A percentile compares a stretch with the other conserved stretches of the same genome.
Evolutionary conservation across 306 rosid species (phyloP).

Genomic region (Trifolium repens): DNA sequence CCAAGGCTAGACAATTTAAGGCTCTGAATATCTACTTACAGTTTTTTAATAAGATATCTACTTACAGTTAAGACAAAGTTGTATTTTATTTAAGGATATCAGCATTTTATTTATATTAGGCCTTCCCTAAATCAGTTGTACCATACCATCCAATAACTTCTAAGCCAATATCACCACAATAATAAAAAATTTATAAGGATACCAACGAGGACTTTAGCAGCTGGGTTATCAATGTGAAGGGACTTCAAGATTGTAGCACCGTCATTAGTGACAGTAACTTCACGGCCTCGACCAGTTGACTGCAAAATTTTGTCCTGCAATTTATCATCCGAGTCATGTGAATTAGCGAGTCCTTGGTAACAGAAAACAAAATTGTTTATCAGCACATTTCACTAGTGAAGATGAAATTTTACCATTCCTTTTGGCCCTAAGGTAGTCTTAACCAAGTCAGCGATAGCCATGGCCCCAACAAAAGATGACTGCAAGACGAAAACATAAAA

Average conservation of each 20-base stretch:
- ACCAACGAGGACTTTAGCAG: slow-evolving; percentile 99
- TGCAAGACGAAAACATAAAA: slow-evolving; percentile 36
- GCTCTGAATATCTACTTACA: too few relatives aligned
- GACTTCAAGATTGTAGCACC: slow-evolving; percentile 99
- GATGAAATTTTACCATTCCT: slow-evolving; percentile 73
- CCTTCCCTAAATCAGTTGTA: neutral
- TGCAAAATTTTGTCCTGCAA: slow-evolving; percentile 93
- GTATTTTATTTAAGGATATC: neutral
- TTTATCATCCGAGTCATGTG: slow-evolving; percentile 20
- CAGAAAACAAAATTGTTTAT: slow-evolving; percentile 3
- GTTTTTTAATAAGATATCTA: too few relatives aligned
- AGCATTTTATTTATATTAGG: neutral
- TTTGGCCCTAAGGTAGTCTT: slow-evolving; percentile 97
- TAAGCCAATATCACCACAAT: neutral
- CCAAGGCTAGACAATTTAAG: too few relatives aligned
- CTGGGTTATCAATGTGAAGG: slow-evolving; percentile 94
- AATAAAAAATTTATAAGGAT: slow-evolving; percentile 57
- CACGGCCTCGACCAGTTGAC: slow-evolving; percentile 92
- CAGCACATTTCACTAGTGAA: neutral
- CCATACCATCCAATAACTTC: neutral
- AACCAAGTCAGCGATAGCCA: slow-evolving; percentile 96
- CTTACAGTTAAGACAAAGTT: too few relatives aligned
- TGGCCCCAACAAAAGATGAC: slow-evolving; percentile 96
- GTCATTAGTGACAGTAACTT: slow-evolving; percentile 88
- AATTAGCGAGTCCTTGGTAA: neutral